Base-by-base conservation (phyloP, 1,284 basidiomycete species). In the Microbotryum scabiosae region DNA sequence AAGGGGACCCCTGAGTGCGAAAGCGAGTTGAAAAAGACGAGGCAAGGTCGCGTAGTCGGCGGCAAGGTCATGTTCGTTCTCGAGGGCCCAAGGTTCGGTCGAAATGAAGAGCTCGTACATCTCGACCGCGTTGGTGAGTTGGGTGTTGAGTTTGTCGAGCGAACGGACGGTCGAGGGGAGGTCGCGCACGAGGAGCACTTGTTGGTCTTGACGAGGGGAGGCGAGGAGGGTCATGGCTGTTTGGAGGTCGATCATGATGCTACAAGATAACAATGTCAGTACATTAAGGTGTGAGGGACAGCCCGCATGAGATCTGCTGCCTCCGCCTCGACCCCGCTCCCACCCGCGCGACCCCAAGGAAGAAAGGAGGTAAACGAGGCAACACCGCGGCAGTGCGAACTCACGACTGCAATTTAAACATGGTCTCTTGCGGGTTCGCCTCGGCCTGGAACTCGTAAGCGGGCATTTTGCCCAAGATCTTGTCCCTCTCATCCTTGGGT, bases 351-450 rank as follows among this genome's bases (percentile, higher is more conserved):
- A 16, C 14, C 5, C 36, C n/a, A n/a, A n/a, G 36, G 9, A 30
- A 12, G 36, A 41, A 41, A 41, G 36, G 36, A 41, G 36, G 36
- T 41, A 12, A 41, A 41, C 36, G 36, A 41, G 36, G 36, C 12
- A 10, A 41, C 36, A 12, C 14, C 36, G 16, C 12, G 36, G 8
- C 36, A 18, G 0, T 41, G 36, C 36, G 36, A 7, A 50, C 60
- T 54, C 50, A 65, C 64, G 64, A 51, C 51, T 65, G 64, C 5
- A 60, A 30, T 45, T 57, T 60, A 46, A 62, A 56, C 5, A 52
- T 36, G 20, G 58, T 65, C 20, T 43, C 55, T 2, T 47, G 47
- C 2, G 28, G 32, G 2, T 20, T 43, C 30, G 21, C 20, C n/a
- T 57, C 54, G 14, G 23, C n/a, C 8, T 57, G 16, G n/a, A 57